These are phyloP conservation scores for Phellinidium pouzarii DNA, from an alignment of 1,284 basidiomycete species.

Conservation along the genomic window DNA sequence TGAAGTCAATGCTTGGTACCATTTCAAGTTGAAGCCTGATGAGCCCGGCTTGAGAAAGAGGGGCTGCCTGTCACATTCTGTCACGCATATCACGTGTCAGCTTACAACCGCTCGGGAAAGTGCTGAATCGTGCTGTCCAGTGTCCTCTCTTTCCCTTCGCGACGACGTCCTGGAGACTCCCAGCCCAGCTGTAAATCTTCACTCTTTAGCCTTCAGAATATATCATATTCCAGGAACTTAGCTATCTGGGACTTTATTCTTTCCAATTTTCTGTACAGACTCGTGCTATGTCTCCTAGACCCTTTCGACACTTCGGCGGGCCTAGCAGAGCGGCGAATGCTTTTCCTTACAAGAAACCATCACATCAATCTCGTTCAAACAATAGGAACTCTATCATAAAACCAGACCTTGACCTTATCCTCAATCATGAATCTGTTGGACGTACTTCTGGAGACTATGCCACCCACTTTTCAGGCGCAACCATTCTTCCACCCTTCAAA, in stretches of 20 bases:
- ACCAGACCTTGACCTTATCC: neutral
- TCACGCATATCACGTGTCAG: too few relatives aligned
- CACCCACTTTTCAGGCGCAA: constrained; percentile 3
- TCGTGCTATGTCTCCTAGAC: constrained; percentile 1
- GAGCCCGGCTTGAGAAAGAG: too few relatives aligned
- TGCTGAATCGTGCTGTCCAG: too few relatives aligned
- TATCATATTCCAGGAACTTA: too few relatives aligned
- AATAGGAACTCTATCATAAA: neutral
- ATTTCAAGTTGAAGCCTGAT: too few relatives aligned
- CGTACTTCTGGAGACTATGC: neutral
- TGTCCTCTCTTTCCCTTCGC: too few relatives aligned
- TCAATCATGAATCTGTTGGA: neutral
- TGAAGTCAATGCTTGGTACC: too few relatives aligned
- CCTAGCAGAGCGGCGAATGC: constrained; percentile 6
- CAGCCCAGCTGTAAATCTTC: constrained; percentile 1
- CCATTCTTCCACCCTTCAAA: constrained; percentile 1
- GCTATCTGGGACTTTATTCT: neutral
- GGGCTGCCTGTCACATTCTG: too few relatives aligned
- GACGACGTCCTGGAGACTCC: too few relatives aligned
- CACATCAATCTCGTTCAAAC: neutral
- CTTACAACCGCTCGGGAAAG: too few relatives aligned
- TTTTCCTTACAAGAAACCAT: neutral
- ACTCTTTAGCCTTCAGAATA: too few relatives aligned
- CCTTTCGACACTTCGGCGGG: constrained; percentile 1
- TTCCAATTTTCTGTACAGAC: neutral